Conservation (phyloP, 2,329 filamentous ascomycete genomes). For the Cordyceps pruinosa region DNA sequence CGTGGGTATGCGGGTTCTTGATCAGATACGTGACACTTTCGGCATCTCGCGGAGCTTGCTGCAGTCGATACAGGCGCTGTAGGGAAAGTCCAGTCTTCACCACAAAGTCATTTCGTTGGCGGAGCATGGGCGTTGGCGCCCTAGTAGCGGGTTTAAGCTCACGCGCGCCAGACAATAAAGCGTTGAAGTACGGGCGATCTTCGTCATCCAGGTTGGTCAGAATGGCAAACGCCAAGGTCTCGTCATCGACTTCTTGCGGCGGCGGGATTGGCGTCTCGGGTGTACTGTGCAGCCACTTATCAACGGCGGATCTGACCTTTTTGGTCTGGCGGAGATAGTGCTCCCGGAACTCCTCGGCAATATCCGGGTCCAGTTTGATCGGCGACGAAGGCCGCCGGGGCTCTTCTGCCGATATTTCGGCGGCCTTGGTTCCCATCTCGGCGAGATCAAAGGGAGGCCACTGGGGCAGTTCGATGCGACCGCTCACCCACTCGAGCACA, state of each 20-base stretch:
- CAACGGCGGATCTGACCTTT: constrained; percentile 85
- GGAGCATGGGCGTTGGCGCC: constrained; percentile 62
- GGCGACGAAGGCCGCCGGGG: constrained; percentile 53
- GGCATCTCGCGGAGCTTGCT: constrained; percentile 68
- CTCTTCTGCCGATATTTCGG: constrained; percentile 53
- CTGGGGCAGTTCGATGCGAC: constrained; percentile 72
- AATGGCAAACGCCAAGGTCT: constrained; percentile 89
- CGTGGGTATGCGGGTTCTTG: constrained; percentile 73
- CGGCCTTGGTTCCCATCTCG: constrained; percentile 53
- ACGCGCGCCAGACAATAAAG: constrained; percentile 58
- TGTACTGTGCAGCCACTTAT: constrained; percentile 81
- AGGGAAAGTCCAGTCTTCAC: constrained; percentile 69
- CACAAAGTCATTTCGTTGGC: constrained; percentile 64
- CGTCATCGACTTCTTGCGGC: constrained; percentile 86
- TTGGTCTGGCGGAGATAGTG: constrained; percentile 89
- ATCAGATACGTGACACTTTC: constrained; percentile 82
- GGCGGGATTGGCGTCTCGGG: constrained; percentile 66
- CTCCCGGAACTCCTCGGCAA: constrained; percentile 86
- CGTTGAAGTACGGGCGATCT: constrained; percentile 75
- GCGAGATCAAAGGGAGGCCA: constrained; percentile 85
- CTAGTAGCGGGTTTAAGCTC: constrained; percentile 50
- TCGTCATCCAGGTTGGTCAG: constrained; percentile 74
- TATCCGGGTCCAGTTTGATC: constrained; percentile 80
- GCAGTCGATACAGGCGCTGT: constrained; percentile 76
- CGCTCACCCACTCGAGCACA: constrained; percentile 86